Conservation (phyloP, 768 basidiomycete genomes). For the Kwoniella botswanensis region DNA sequence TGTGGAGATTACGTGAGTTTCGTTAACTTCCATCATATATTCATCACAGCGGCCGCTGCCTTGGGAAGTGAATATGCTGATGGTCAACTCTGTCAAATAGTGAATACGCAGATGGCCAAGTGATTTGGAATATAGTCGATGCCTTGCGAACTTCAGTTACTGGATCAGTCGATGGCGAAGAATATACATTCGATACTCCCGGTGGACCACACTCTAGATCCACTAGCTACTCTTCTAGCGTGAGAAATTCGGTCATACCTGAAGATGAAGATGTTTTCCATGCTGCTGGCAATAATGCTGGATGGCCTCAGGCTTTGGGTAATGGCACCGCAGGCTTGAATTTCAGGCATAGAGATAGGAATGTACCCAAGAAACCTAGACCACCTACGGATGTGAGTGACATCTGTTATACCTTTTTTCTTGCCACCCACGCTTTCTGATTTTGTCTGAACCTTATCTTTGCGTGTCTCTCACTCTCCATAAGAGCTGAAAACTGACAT, state of each 20-base stretch:
- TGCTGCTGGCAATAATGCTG: constrained; percentile 7
- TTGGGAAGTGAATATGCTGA: constrained; percentile 17
- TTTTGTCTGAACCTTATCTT: no score
- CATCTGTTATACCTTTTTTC: no score
- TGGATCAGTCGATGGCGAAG: constrained; percentile 21
- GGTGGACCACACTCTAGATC: constrained; percentile 31
- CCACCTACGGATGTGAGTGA: constrained; percentile 49
- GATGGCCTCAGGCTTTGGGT: constrained; percentile 24
- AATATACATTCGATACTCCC: constrained; percentile 21
- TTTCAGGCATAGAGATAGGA: constrained; percentile 46
- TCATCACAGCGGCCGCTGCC: no score
- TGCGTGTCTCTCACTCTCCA: neutral
- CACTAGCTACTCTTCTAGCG: constrained; percentile 25
- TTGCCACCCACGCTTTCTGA: no score
- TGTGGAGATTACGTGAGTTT: constrained; percentile 43
- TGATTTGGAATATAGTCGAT: constrained; percentile 52
- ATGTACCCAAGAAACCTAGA: constrained; percentile 12
- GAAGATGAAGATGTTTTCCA: constrained; percentile 10
- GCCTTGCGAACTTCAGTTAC: constrained; percentile 31
- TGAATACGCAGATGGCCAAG: constrained; percentile 50
- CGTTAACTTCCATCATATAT: neutral
- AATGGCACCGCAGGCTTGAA: constrained; percentile 28
- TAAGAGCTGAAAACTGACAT: neutral
- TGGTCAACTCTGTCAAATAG: constrained; percentile 18
- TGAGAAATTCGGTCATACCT: constrained; percentile 10